Evolutionary conservation across 2,329 filamentous ascomycete genomes (phyloP), one percentile per base, ranked within the genome.

Genomic region (Bipolaris victoriae): DNA sequence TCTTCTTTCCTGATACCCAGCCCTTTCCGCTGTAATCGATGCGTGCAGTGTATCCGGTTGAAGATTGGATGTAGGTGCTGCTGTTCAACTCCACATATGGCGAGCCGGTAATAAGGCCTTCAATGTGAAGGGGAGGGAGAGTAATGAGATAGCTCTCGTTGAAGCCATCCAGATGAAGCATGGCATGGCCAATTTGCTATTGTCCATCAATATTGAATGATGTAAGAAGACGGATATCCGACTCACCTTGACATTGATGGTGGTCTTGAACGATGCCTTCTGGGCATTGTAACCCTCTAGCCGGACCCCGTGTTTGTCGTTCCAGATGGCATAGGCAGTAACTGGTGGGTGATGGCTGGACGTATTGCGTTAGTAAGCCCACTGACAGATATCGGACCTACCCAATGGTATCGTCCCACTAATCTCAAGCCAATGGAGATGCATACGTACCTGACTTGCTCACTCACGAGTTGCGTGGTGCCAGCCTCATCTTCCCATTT

Each of bases 1-100:
- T 98, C 82, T 97, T 97, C 83, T 96, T 96, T 65, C 94, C 95
- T 44, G 90, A 92, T 9, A 99, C 78, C 94, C 94, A 99, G 56
- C 94, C 94, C 75, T 92, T 94, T 70, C 94, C 93, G 60, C 87
- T 90, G 81, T 97, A 99, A 75, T 97, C 92, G 70, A 98, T 90
- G 80, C 92, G 93, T 63, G 91, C 86, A 4, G 92, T 90, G 80
- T 89, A 97, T 51, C 95, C 94, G 2, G 88, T 90, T 22, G 90
- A 95, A 63, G 91, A 95, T 54, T 88, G 86, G 69, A 99, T 97
- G 79, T 90, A 91, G 66, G 90, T 92, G 59, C 85, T 86, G 69
- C 89, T 89, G 72, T 97, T 92, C 41, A 98, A 84, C 78, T 99
- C 95, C 63, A 97, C 89, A 71, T 95, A 97, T 3, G 95, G 94